A percentile compares a stretch with the other conserved stretches of the same genome.
These are phyloP conservation scores for Tetragonia tetragonoides DNA, from an alignment of 148 eudicot species.

Conservation along the genomic window DNA sequence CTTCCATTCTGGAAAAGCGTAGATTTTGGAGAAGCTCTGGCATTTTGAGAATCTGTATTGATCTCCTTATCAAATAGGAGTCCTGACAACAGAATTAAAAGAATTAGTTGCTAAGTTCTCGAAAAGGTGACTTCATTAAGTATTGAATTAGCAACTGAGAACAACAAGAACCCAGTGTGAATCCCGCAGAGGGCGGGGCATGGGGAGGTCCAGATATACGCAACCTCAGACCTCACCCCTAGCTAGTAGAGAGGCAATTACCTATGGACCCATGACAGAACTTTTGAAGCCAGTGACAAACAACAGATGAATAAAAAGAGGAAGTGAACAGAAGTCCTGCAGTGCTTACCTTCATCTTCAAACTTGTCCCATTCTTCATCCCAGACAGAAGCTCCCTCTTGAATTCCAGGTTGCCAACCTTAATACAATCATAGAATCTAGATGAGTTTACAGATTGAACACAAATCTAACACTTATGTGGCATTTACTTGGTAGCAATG, in stretches of 20 bases:
- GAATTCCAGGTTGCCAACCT: conserved; percentile 99
- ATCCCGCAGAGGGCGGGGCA: no score
- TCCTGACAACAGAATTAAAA: conserved; percentile 43
- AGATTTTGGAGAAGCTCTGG: conserved; percentile 39
- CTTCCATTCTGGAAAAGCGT: conserved; percentile 44
- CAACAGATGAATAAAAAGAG: background rate
- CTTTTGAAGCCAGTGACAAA: background rate
- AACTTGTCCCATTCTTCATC: conserved; percentile 99
- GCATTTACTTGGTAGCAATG: no score
- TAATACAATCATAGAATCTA: conserved; percentile 23
- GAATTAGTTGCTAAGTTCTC: conserved; percentile 4
- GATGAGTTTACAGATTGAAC: conserved; percentile 19
- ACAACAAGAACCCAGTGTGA: no score
- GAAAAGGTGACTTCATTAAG: background rate
- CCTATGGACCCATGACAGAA: no score
- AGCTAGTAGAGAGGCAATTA: no score
- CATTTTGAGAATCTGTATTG: conserved; percentile 37
- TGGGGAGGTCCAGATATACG: no score
- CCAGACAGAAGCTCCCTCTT: conserved; percentile 84
- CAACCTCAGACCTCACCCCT: no score
- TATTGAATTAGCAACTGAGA: background rate
- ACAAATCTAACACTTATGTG: background rate
- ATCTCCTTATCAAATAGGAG: conserved; percentile 58
- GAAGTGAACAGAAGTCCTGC: conserved; percentile 5
- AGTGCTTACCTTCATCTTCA: conserved; percentile 81